These are phyloP conservation scores for Gracilaria domingensis DNA, from an alignment of 23 red algal species.

Conservation along the genomic window DNA sequence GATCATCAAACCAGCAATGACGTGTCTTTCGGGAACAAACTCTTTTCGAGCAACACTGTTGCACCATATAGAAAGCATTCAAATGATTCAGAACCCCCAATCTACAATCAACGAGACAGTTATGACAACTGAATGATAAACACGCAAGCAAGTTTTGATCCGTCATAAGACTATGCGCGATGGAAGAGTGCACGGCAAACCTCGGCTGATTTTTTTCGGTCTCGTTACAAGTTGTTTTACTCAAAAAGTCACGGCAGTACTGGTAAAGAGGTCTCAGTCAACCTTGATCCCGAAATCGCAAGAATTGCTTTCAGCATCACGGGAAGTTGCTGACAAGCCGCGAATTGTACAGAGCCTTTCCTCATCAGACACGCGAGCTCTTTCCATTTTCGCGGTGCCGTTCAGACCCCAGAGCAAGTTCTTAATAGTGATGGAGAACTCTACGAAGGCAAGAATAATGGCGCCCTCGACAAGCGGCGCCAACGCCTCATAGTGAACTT, in stretches of 20 bases:
- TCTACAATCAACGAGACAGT: not conserved
- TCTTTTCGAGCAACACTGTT: not conserved
- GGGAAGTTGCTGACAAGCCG: not conserved
- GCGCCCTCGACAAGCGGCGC: constrained; percentile 20
- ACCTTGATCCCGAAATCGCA: not conserved
- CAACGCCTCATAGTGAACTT: constrained; percentile 10
- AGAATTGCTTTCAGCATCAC: not conserved
- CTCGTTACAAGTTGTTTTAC: not conserved
- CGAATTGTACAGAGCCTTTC: constrained; percentile 7
- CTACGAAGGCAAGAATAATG: constrained; percentile 39
- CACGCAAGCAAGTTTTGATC: too few species aligned
- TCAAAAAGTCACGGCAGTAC: not conserved
- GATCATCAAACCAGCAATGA: not conserved
- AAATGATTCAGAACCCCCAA: not conserved
- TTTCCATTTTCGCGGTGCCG: not conserved
- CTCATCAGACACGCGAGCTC: not conserved
- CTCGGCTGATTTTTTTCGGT: not conserved
- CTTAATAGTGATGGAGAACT: constrained; percentile 36
- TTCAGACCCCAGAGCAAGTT: constrained; percentile 39
- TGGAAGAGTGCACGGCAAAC: not conserved
- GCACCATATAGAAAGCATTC: not conserved
- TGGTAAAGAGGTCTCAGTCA: not conserved
- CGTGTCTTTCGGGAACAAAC: not conserved
- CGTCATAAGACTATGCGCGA: not conserved
- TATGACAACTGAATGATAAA: not conserved